Conservation (phyloP, 345 rosid species). For the Arabidopsis thaliana region DNA sequence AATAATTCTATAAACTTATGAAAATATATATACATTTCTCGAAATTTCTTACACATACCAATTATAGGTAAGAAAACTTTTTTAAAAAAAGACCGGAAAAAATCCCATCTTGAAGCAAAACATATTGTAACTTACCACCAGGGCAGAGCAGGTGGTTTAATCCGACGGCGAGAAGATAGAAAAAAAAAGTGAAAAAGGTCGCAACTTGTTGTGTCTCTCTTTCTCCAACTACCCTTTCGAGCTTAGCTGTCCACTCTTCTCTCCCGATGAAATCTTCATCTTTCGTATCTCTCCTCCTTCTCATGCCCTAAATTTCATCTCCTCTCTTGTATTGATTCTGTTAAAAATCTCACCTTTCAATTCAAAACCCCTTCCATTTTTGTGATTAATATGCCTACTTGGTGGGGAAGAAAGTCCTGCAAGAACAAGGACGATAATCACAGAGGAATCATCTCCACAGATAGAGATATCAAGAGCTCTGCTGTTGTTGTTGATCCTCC, state of each 20-base stretch:
- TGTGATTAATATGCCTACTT: constrained; percentile 63
- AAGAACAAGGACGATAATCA: constrained; percentile 62
- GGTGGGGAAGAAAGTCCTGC: constrained; percentile 72
- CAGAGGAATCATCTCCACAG: constrained; percentile 35
- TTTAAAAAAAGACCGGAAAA: background rate
- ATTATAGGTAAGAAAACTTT: too few species aligned
- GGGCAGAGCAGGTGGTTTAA: constrained; percentile 5
- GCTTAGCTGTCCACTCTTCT: constrained; percentile 43
- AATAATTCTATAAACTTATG: too few species aligned
- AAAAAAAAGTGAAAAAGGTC: constrained; percentile 1
- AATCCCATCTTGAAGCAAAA: background rate
- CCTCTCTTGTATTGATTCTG: background rate
- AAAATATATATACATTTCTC: too few species aligned
- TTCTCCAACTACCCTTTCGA: constrained; percentile 35
- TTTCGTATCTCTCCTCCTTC: constrained; percentile 35
- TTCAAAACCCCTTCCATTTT: background rate
- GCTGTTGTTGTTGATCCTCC: constrained; percentile 47
- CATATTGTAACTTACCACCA: background rate
- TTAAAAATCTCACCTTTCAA: constrained; percentile 7
- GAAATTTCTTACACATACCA: too few species aligned
- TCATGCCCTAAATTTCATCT: constrained; percentile 36
- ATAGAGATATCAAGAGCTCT: constrained; percentile 42
- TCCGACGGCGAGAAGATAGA: constrained; percentile 9
- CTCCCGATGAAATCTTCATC: constrained; percentile 34
- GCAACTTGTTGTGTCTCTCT: constrained; percentile 27